Percentiles rank a stretch among this genome's conserved stretches.
Conservation (phyloP, 768 basidiomycete genomes). For the Hydnum rufescens region DNA sequence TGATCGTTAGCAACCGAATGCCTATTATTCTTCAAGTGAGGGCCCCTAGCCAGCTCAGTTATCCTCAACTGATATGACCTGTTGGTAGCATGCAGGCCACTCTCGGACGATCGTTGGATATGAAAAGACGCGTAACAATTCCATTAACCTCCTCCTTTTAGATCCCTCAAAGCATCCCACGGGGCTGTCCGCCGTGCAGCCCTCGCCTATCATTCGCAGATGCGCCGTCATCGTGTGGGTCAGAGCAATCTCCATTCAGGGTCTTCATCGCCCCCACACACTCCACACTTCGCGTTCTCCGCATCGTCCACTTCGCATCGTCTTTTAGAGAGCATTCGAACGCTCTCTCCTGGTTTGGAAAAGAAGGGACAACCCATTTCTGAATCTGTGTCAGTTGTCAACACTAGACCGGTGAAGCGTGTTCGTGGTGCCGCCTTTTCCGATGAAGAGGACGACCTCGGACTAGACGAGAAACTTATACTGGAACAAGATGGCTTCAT, state of each 20-base stretch:
- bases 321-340: neutral
- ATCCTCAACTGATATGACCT: neutral
- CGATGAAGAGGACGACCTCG: neutral
- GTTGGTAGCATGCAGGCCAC: conserved; percentile 54
- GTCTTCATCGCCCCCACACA: neutral
- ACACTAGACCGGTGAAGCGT: no score
- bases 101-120: conserved; percentile 78
- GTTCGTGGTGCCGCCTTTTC: neutral
- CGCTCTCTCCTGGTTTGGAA: no score
- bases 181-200: neutral
- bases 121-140: conserved; percentile 39
- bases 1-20: conserved; percentile 42
- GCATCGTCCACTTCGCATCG: neutral
- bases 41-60: neutral
- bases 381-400: no score
- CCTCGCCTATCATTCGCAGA: neutral
- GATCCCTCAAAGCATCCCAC: conserved; percentile 37
- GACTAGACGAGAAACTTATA: neutral
- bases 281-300: neutral
- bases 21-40: conserved; percentile 47
- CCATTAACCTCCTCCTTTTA: conserved; percentile 47
- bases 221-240: neutral
- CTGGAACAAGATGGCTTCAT: neutral
- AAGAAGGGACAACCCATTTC: no score
- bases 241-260: neutral